These are phyloP conservation scores for Trametes pubescens DNA, from an alignment of 1,284 basidiomycete species.

Conservation along the genomic window DNA sequence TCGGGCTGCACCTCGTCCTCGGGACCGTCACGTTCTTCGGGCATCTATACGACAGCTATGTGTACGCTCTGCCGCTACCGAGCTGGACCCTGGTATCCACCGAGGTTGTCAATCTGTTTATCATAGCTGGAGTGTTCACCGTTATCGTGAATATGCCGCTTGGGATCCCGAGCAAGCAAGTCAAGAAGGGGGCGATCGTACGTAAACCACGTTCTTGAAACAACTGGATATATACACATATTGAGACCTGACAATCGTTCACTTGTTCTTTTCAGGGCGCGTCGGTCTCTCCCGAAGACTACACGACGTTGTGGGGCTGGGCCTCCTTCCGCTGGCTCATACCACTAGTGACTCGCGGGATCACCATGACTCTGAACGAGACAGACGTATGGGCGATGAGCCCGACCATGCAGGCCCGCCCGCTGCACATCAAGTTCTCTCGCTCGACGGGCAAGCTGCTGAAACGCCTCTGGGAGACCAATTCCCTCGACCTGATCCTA, in stretches of 20 bases:
- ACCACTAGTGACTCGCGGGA: conserved; percentile 71
- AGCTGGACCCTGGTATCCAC: conserved; percentile 40
- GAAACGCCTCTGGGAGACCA: conserved; percentile 68
- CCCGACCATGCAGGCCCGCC: conserved; percentile 70
- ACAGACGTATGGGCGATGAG: conserved; percentile 78
- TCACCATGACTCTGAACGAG: conserved; percentile 68
- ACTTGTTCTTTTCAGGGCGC: conserved; percentile 49
- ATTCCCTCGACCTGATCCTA: conserved; percentile 75
- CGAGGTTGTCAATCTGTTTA: conserved; percentile 52
- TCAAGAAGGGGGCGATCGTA: conserved; percentile 61
- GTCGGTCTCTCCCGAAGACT: conserved; percentile 76
- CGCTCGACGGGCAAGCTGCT: conserved; percentile 61
- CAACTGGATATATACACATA: not conserved
- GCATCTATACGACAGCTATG: conserved; percentile 53
- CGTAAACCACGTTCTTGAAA: conserved; percentile 29
- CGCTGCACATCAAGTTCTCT: conserved; percentile 70
- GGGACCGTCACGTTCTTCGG: conserved; percentile 57
- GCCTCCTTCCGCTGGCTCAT: conserved; percentile 84
- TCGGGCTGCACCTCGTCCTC: conserved; percentile 51
- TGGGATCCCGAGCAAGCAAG: conserved; percentile 56
- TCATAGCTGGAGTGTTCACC: conserved; percentile 49
- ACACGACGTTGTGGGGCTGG: conserved; percentile 79
- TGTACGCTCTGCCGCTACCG: conserved; percentile 50
- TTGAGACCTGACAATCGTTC: conserved; percentile 1
- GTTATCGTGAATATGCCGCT: conserved; percentile 66